These are phyloP conservation scores for Pseudocercospora pini-densiflorae DNA, from an alignment of 2,329 filamentous ascomycete genomes.

Conservation along the genomic window DNA sequence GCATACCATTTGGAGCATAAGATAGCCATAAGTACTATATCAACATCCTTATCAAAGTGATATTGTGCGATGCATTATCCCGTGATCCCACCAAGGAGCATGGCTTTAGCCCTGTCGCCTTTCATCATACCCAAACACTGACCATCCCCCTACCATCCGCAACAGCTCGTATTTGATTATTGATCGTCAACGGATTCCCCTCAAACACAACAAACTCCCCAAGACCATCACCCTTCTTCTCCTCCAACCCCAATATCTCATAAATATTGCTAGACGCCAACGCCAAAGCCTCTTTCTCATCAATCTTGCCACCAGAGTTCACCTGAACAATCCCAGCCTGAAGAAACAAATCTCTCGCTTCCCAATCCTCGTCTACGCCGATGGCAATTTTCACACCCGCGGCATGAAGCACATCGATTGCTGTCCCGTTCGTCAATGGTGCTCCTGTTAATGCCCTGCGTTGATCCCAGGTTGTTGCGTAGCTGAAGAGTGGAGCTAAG, in stretches of 20 bases:
- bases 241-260: constrained; percentile 58
- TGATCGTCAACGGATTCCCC: constrained; percentile 66
- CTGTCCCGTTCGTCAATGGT: constrained; percentile 68
- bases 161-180: constrained; percentile 60
- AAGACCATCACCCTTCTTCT: constrained; percentile 29
- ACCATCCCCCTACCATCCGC: constrained; percentile 46
- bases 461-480: constrained; percentile 63
- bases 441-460: constrained; percentile 66
- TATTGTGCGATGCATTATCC: not conserved
- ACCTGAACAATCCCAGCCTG: constrained; percentile 63
- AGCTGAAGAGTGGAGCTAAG: constrained; percentile 63
- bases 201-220: constrained; percentile 66
- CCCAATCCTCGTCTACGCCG: constrained; percentile 66
- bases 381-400: constrained; percentile 65
- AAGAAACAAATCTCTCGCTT: constrained; percentile 63
- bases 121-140: constrained; percentile 31
- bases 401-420: constrained; percentile 60
- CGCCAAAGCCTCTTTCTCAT: constrained; percentile 60
- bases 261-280: constrained; percentile 63
- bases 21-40: not conserved
- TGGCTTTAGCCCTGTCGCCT: too few species aligned
- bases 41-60: not conserved
- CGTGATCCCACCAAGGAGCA: too few species aligned
- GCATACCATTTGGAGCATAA: constrained; percentile 3
- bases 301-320: constrained; percentile 61